Conservation (phyloP, 2,329 filamentous ascomycete genomes). For the Fusarium sp. region DNA sequence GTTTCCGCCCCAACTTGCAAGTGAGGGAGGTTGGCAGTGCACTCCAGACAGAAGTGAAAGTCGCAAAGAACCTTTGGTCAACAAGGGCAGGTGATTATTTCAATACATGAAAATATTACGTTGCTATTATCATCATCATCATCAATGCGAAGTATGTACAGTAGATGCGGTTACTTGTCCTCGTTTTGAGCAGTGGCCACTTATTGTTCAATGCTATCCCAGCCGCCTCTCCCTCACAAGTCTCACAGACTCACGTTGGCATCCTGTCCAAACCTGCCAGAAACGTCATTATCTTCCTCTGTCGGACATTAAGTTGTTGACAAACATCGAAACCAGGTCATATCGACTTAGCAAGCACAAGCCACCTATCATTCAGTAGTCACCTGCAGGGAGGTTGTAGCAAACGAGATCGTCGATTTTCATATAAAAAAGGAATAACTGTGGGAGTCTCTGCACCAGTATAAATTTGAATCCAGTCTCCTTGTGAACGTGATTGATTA, state of each 20-base stretch:
- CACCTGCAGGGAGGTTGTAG: neutral
- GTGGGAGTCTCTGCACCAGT: neutral
- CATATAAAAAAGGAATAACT: neutral
- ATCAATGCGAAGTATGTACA: neutral
- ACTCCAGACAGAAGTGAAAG: neutral
- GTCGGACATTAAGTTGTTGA: neutral
- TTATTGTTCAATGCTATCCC: conserved; percentile 10
- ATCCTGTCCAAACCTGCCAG: neutral
- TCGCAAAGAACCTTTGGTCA: neutral
- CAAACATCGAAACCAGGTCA: neutral
- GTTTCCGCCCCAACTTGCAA: neutral
- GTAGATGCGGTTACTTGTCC: neutral
- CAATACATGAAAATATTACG: neutral
- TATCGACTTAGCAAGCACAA: conserved; percentile 3
- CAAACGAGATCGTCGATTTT: conserved; percentile 12
- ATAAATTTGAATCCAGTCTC: neutral
- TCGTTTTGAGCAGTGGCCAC: neutral
- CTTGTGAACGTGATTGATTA: neutral
- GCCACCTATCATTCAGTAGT: neutral
- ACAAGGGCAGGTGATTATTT: neutral
- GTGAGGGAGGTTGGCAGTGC: neutral
- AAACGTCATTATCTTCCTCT: conserved; percentile 9
- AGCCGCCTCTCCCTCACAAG: neutral
- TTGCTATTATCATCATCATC: neutral
- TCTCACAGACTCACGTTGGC: neutral